Conservation (phyloP, 352 stramenopile species). For the Achlya hypogyna region DNA sequence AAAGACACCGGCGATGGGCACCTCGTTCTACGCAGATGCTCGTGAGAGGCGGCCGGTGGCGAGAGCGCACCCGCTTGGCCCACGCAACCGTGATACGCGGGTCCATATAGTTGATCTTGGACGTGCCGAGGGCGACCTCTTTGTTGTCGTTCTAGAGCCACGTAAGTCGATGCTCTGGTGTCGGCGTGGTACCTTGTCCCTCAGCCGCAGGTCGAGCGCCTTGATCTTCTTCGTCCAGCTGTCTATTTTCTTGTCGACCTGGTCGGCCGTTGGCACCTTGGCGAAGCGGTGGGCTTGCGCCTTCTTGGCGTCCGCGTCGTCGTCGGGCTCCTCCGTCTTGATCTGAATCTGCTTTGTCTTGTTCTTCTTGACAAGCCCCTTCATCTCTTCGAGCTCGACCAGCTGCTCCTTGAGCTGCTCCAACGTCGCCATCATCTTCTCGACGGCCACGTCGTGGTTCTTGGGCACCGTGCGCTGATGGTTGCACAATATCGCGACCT, state of each 20-base stretch:
- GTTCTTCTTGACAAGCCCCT: constrained; percentile 76
- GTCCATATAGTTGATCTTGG: constrained; percentile 99
- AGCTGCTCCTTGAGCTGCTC: constrained; percentile 91
- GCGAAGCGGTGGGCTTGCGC: constrained; percentile 92
- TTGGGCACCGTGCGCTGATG: constrained; percentile 99
- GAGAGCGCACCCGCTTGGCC: constrained; percentile 95
- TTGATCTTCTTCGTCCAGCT: constrained; percentile 93
- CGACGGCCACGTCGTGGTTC: constrained; percentile 90
- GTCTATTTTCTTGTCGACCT: constrained; percentile 92
- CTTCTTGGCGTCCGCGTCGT: constrained; percentile 84
- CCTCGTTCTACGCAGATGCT: constrained; percentile 66
- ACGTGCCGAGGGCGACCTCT: constrained; percentile 96
- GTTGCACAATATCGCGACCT: constrained; percentile 99
- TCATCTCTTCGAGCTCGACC: constrained; percentile 92
- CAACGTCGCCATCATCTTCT: constrained; percentile 92
- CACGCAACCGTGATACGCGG: constrained; percentile 98
- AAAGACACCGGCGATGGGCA: constrained; percentile 98
- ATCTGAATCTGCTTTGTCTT: constrained; percentile 86
- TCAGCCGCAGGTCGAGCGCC: constrained; percentile 83
- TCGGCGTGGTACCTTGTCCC: constrained; percentile 81
- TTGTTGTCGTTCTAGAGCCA: constrained; percentile 93
- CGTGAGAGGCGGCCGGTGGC: constrained; percentile 23
- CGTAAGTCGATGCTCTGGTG: background rate
- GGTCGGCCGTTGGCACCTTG: constrained; percentile 82
- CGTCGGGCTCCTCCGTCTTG: constrained; percentile 52